Base-by-base conservation (phyloP, 352 stramenopile genomes). In the Phytopythium chamaehyphon region DNA sequence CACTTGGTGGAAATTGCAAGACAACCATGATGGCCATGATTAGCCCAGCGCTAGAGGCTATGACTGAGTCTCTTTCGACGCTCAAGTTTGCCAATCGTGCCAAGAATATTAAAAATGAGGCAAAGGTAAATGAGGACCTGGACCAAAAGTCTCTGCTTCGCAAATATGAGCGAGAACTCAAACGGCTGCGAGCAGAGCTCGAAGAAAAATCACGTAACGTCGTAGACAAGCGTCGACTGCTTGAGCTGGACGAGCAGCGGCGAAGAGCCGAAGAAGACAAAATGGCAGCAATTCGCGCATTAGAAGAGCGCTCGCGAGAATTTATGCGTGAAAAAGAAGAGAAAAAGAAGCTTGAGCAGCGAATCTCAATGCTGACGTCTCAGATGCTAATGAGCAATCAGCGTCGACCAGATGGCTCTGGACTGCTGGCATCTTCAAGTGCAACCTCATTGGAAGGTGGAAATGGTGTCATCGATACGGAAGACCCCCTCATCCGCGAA, bases 11-110 rank as follows among this genome's bases (percentile, higher is more conserved):
- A 6, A 97, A 98, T 56, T 98, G 93, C 73, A 97, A 97, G 64
- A 98, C 93, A 11, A 97, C 88, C 18, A 98, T 98, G 93, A 97
- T 98, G 82, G 92, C 90, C 4, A 98, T 98, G 88, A 92, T 98
- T 56, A 96, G 81, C 5, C 93, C 93, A n/a, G 88, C 78, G 1
- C 61, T 90, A 1, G 82, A 94, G 22, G 81, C 85, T 4, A 96
- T 96, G 64, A 88, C 86, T 16, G 91, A 98, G 63, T 96, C 87
- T 39, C 51, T 98, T 0, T 96, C 83, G 4, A 98, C 91, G n/a
- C 76, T 98, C 23, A 98, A 98, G 63, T 97, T 98, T 57, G 91
- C 91, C 9, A 97, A 96, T 40, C 83, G 91, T 16, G 91, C 91
- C 15, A 98, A 97, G 59, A 93, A 91, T 54, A 97, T 97, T 64